Conservation (phyloP, 1,284 basidiomycete species). For the Boletellus deceptivus region DNA sequence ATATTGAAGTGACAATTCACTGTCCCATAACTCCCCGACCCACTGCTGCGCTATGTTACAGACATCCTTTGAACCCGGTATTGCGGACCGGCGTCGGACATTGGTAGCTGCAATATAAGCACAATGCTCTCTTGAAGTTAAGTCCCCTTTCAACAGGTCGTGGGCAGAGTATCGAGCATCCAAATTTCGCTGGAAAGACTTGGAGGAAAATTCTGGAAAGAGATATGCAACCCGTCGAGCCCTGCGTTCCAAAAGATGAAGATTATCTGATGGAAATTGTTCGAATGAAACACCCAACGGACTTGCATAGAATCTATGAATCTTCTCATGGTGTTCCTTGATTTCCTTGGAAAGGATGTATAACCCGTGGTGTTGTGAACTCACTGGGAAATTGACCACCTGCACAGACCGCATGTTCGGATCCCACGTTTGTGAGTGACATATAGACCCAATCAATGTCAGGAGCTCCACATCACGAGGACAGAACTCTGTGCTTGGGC, state of each 20-base stretch:
- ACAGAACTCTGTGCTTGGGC: slow-evolving; percentile 38
- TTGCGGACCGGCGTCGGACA: slow-evolving; percentile 1
- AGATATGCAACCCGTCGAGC: slow-evolving; percentile 10
- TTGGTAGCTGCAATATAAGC: slow-evolving; percentile 15
- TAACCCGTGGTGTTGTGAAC: slow-evolving; percentile 36
- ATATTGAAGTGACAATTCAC: slow-evolving; percentile 15
- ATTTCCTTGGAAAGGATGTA: slow-evolving; percentile 28
- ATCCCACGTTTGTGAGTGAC: slow-evolving; percentile 34
- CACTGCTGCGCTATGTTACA: too few species aligned
- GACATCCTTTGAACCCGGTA: neutral
- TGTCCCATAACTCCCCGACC: too few species aligned
- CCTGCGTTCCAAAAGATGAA: slow-evolving; percentile 9
- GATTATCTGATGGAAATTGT: too few species aligned
- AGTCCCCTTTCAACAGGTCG: slow-evolving; percentile 2
- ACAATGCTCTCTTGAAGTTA: slow-evolving; percentile 4
- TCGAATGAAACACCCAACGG: neutral
- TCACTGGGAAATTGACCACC: slow-evolving; percentile 15
- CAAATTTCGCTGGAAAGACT: fast-evolving
- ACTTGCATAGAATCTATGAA: slow-evolving; percentile 11
- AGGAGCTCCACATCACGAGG: slow-evolving; percentile 34
- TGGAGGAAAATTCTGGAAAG: slow-evolving; percentile 9
- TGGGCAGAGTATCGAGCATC: slow-evolving; percentile 18
- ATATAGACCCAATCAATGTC: slow-evolving; percentile 33
- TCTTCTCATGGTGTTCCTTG: slow-evolving; percentile 25
- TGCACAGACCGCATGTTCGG: slow-evolving; percentile 17